Base-by-base conservation (phyloP, 805 yeast genomes). In the Saturnispora serradocipensis region DNA sequence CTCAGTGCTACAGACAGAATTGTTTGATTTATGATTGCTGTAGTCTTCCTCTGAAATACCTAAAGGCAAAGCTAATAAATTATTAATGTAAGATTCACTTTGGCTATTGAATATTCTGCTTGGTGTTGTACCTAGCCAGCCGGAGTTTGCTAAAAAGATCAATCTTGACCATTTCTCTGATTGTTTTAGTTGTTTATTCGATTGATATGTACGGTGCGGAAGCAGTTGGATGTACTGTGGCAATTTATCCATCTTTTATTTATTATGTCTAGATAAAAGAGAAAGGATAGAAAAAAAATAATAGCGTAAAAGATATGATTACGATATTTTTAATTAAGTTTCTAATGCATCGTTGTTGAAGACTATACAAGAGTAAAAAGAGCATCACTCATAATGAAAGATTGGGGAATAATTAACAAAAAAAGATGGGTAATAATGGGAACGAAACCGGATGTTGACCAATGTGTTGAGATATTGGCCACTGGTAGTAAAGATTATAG, bases 51-150 rank as follows among this genome's bases (percentile, higher is more conserved):
- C 28, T 1, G 36, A 28, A 5, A 44, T 44, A 11, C 45, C 48
- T 18, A 49, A 15, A 2, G 52, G 48, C 24, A 49, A 43, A 20
- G 36, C 30, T 38, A 44, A 25, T 20, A 49, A 20, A 15, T 38
- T 22, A 27, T 49, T 27, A 7, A 49, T 36, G 15, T 49, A 49
- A 22, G 46, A n/a, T 18, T 28, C 28, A 38, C 35, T 36, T n/a
- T 25, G 18, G 45, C 45, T 43, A 22, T 34, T 49, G 27, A 49
- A 44, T 27, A 49, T 35, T 27, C 48, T 27, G 18, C 48, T 36
- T 43, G 52, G 48, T 13, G 28, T 44, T 3, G 44, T 49, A 2
- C 52, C 52, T 36, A 49, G 16, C 52, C 52, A 49, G 43, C 51
- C 51, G 4, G 51, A 48, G 35, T 43, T 48, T 8, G 51, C 51